Conservation (phyloP, 2,329 filamentous ascomycete genomes). For the Neodidymelliopsis sp. region DNA sequence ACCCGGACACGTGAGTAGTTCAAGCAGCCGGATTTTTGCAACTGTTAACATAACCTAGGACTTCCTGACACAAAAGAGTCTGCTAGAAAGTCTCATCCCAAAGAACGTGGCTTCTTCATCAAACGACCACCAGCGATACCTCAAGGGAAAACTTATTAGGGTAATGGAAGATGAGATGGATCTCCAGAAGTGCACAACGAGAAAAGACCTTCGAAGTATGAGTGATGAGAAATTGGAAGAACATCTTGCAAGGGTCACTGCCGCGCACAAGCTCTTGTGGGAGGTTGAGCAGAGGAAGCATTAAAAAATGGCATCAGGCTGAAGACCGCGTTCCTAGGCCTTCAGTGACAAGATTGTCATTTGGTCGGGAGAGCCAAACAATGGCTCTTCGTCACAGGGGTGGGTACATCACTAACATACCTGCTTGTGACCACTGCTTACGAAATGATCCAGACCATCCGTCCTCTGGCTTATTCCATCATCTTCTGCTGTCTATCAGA, state of each 20-base stretch:
- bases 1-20: too few relatives aligned
- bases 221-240: conserved; percentile 8
- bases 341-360: neutral
- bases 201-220: conserved; percentile 14
- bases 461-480: too few relatives aligned
- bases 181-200: conserved; percentile 9
- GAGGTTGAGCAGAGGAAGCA: neutral
- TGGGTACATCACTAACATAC: too few relatives aligned
- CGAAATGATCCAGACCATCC: too few relatives aligned
- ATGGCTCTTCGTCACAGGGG: too few relatives aligned
- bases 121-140: neutral
- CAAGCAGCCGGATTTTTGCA: neutral
- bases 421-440: too few relatives aligned
- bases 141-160: conserved; percentile 8
- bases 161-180: conserved; percentile 25
- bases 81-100: conserved; percentile 2
- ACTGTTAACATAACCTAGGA: conserved; percentile 2
- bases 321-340: neutral
- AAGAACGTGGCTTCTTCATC: neutral
- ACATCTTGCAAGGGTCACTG: conserved; percentile 1
- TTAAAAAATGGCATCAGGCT: neutral
- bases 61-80: neutral
- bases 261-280: conserved; percentile 18
- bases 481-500: too few relatives aligned
- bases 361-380: too few relatives aligned